phyloP scores from a whole-genome alignment of 2,329 filamentous ascomycete genomes.

The Thelonectria rubi region DNA sequence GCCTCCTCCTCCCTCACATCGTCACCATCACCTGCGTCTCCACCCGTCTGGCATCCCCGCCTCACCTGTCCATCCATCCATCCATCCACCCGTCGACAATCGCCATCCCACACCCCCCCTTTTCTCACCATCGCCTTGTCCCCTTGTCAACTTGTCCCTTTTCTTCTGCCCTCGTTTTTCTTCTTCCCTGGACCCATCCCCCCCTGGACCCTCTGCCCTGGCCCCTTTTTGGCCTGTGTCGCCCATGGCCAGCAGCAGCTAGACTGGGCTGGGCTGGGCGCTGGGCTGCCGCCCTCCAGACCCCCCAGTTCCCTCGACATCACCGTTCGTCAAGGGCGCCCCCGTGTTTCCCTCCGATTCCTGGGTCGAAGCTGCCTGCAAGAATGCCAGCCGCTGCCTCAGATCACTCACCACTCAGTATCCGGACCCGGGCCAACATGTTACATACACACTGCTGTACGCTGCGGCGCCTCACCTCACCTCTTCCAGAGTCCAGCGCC shows the following conservation, averaged over 20 bases:
- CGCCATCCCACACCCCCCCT: conserved; percentile 17
- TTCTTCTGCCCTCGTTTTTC: conserved; percentile 12
- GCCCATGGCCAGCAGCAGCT: conserved; percentile 14
- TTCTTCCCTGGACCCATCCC: conserved; percentile 4
- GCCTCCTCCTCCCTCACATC: conserved; percentile 23
- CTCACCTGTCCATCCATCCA: conserved; percentile 26
- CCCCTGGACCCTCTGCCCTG: conserved; percentile 12
- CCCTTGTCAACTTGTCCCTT: not conserved
- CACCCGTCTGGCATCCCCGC: conserved; percentile 24
- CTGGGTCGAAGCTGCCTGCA: conserved; percentile 14
- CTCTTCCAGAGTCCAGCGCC: conserved; percentile 24
- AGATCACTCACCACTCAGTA: conserved; percentile 1
- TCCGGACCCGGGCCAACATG: conserved; percentile 26
- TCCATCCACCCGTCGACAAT: conserved; percentile 24
- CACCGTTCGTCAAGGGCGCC: conserved; percentile 24
- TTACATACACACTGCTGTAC: conserved; percentile 24
- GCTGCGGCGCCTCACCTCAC: conserved; percentile 29
- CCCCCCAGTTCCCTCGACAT: conserved; percentile 22
- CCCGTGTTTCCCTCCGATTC: conserved; percentile 22
- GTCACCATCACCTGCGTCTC: conserved; percentile 26
- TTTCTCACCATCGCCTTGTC: conserved; percentile 13
- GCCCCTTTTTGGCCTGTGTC: conserved; percentile 15
- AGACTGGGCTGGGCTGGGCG: conserved; percentile 20
- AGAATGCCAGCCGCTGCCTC: conserved; percentile 2
- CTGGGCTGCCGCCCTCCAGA: conserved; percentile 3